phyloP scores from a whole-genome alignment of 2,329 filamentous ascomycete species.

The Cercospora beticola region DNA sequence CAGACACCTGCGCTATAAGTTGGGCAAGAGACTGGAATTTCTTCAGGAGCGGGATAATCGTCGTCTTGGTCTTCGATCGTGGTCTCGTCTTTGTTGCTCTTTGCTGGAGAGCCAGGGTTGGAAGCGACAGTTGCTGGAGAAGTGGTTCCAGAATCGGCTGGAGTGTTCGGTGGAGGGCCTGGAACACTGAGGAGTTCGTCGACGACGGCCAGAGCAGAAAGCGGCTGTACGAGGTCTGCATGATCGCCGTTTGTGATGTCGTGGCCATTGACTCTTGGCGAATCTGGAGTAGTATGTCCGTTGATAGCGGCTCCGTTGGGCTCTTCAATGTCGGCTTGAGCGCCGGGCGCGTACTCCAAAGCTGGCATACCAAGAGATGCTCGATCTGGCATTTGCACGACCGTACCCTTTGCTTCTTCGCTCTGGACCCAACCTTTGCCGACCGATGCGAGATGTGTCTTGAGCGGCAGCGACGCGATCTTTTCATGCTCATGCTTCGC shows the following conservation, averaged over 20 bases:
- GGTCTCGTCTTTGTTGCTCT: background rate
- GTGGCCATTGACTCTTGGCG: background rate
- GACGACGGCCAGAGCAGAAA: background rate
- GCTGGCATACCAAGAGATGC: background rate
- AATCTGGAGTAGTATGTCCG: background rate
- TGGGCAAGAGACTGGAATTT: conserved; percentile 12
- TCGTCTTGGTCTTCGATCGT: background rate
- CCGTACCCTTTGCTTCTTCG: conserved; percentile 16
- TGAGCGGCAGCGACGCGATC: conserved; percentile 10
- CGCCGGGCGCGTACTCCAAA: conserved; percentile 1
- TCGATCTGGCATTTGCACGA: conserved; percentile 10
- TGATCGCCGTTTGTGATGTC: background rate
- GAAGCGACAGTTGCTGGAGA: background rate
- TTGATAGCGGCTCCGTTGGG: background rate
- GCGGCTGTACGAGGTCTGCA: background rate
- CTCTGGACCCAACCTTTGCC: conserved; percentile 27
- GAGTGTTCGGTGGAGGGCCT: background rate
- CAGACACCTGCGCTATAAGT: conserved; percentile 24
- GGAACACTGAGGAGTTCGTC: background rate
- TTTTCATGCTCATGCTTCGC: conserved; percentile 18
- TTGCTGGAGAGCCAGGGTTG: background rate
- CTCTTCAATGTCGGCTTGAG: background rate
- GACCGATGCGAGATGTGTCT: conserved; percentile 17
- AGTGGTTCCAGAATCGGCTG: background rate
- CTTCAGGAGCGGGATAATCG: background rate